A percentile compares a stretch with the other conserved stretches of the same genome.
phyloP scores from a whole-genome alignment of 2,329 filamentous ascomycete genomes.

The Exophiala sp. region DNA sequence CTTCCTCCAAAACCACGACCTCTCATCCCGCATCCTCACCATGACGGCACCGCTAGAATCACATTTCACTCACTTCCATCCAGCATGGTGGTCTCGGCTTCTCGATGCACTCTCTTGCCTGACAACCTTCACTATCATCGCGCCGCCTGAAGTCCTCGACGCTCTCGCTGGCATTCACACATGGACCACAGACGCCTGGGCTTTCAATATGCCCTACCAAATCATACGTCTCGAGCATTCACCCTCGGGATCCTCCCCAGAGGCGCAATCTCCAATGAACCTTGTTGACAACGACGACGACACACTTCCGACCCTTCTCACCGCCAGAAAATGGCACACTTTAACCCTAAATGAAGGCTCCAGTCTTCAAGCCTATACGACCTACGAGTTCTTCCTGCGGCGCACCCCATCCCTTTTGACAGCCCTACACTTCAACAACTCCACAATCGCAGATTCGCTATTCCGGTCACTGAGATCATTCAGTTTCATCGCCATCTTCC shows the following conservation, averaged over 20 bases:
- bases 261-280: neutral
- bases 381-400: constrained; percentile 68
- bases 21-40: constrained; percentile 44
- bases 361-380: constrained; percentile 66
- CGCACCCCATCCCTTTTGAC: constrained; percentile 54
- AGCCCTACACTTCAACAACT: constrained; percentile 21
- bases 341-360: constrained; percentile 72
- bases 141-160: constrained; percentile 61
- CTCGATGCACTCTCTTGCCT: constrained; percentile 49
- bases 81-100: constrained; percentile 54
- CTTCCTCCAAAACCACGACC: constrained; percentile 35
- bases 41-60: constrained; percentile 44
- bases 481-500: constrained; percentile 64
- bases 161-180: constrained; percentile 57
- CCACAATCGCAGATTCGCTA: constrained; percentile 32
- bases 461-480: constrained; percentile 45
- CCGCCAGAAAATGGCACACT: constrained; percentile 61
- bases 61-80: constrained; percentile 40
- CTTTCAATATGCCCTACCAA: constrained; percentile 62
- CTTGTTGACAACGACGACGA: constrained; percentile 20
- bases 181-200: constrained; percentile 58
- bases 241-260: constrained; percentile 4
- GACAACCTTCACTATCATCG: constrained; percentile 54
- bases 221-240: constrained; percentile 49
- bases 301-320: constrained; percentile 45